Percentiles rank a stretch among this genome's conserved stretches.
Conservation (phyloP, 2,329 filamentous ascomycete genomes). For the Mariannaea sp. region DNA sequence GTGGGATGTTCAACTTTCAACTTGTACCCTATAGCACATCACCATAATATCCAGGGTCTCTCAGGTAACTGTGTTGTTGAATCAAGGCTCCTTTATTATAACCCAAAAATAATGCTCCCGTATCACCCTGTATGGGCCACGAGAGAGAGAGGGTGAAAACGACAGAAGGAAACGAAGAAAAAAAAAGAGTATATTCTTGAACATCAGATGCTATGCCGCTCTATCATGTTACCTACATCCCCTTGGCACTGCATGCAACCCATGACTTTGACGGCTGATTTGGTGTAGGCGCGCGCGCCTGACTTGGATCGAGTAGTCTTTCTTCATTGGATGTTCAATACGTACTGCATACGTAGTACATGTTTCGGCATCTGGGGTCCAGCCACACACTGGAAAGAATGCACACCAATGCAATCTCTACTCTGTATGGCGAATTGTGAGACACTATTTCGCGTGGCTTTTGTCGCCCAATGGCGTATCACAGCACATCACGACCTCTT, state of each 20-base stretch:
- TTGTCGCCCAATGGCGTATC: not conserved
- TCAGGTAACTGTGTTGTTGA: no score
- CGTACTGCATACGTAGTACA: not conserved
- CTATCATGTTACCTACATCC: not conserved
- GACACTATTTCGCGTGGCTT: not conserved
- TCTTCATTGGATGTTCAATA: not conserved
- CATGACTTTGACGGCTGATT: not conserved
- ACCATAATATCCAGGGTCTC: no score
- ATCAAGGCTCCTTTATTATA: no score
- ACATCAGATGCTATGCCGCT: not conserved
- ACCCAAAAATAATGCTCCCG: no score
- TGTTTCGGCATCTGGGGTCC: constrained; percentile 5
- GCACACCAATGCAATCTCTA: not conserved
- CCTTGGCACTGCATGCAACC: no score
- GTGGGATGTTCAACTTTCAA: no score
- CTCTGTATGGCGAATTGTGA: not conserved
- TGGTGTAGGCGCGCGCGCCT: not conserved
- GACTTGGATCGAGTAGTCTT: not conserved
- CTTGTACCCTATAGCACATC: no score
- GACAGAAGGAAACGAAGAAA: no score
- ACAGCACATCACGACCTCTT: no score
- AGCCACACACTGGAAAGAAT: not conserved
- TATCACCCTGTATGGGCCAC: no score
- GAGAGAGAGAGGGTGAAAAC: no score
- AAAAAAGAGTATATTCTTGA: no score